phyloP scores from a whole-genome alignment of 768 basidiomycete species.

The Phylloporus arenicola region DNA sequence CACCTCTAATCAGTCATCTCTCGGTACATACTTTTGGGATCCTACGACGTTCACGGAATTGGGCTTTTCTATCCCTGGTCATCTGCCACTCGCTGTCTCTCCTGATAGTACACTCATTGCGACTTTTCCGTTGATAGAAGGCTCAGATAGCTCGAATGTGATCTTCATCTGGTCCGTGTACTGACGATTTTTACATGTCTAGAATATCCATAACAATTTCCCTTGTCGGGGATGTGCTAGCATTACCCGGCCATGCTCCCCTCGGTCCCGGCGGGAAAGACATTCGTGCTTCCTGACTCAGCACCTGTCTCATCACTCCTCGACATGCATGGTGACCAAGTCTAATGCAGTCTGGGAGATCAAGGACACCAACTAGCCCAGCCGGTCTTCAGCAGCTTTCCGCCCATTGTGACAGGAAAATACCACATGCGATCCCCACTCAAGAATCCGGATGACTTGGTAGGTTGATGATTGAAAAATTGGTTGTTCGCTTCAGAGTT shows the following conservation, averaged over 20 bases:
- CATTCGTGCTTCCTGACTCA: too few relatives aligned
- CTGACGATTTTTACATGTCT: neutral
- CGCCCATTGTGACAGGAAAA: neutral
- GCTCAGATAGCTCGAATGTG: neutral
- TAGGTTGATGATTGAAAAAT: too few relatives aligned
- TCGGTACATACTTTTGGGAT: slow-evolving; percentile 5
- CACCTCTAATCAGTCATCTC: neutral
- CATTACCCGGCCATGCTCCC: too few relatives aligned
- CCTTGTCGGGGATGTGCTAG: neutral
- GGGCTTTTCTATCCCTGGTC: neutral
- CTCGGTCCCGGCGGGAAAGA: too few relatives aligned
- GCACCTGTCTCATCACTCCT: too few relatives aligned
- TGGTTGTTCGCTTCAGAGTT: too few relatives aligned
- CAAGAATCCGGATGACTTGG: too few relatives aligned
- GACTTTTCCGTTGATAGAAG: neutral
- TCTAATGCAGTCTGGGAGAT: too few relatives aligned
- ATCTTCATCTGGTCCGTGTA: neutral
- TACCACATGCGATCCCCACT: neutral
- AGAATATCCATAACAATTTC: neutral
- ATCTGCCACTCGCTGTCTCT: neutral
- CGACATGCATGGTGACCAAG: too few relatives aligned
- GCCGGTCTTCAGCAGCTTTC: too few relatives aligned
- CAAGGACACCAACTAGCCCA: too few relatives aligned
- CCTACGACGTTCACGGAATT: neutral
- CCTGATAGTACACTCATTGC: neutral